Conservation (phyloP, 2,329 filamentous ascomycete species). For the Thielaviopsis cerberus region DNA sequence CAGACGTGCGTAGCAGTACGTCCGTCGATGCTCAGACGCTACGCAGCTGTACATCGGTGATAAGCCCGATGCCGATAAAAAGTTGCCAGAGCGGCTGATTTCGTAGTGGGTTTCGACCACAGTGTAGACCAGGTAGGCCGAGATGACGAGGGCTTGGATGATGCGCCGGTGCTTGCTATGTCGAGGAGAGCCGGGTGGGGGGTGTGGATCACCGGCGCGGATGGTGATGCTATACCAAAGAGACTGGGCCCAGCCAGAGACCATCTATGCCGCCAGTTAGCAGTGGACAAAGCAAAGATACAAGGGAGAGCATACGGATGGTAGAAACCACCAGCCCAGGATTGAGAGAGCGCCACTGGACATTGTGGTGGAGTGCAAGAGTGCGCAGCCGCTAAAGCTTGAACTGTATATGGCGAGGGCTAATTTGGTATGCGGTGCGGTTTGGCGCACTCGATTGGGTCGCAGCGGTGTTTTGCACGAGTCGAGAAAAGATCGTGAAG, state of each 20-base stretch:
- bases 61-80: conserved; percentile 61
- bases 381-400: background rate
- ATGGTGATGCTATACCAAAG: conserved; percentile 79
- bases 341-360: conserved; percentile 25
- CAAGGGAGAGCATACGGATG: conserved; percentile 21
- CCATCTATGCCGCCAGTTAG: conserved; percentile 35
- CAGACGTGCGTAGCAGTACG: too few relatives aligned
- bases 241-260: conserved; percentile 57
- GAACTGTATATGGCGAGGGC: background rate
- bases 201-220: conserved; percentile 71
- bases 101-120: conserved; percentile 82
- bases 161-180: conserved; percentile 57
- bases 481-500: background rate
- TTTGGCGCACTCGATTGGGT: background rate
- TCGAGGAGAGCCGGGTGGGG: conserved; percentile 47
- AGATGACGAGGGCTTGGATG: conserved; percentile 69
- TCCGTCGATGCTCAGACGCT: too few relatives aligned
- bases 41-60: too few relatives aligned
- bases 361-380: conserved; percentile 18
- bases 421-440: background rate
- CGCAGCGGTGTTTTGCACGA: background rate
- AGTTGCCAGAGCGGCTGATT: conserved; percentile 51
- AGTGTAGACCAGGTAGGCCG: conserved; percentile 73
- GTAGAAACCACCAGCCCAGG: conserved; percentile 31
- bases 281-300: background rate